Conservation (phyloP, 192 early-diverging fungal genomes). For the Jimgerdemannia lactiflua region DNA sequence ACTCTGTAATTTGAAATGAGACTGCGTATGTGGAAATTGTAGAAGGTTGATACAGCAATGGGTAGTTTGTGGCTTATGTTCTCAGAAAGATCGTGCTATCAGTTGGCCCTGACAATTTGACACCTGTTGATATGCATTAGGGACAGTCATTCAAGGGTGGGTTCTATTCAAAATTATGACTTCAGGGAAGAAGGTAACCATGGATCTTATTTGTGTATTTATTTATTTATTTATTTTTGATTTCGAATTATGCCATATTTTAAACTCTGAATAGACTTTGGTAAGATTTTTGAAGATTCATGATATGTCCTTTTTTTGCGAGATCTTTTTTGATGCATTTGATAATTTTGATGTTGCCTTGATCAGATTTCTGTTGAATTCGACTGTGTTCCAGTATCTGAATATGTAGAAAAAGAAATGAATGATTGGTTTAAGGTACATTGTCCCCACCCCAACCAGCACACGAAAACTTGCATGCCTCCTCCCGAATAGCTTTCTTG, state of each 20-base stretch:
- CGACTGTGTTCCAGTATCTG: slow-evolving; percentile 70
- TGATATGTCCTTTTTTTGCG: not conserved
- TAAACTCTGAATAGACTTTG: slow-evolving; percentile 27
- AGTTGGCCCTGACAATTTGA: not conserved
- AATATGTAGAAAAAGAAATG: slow-evolving; percentile 70
- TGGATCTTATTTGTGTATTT: not conserved
- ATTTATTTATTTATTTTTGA: not conserved
- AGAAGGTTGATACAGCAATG: no score
- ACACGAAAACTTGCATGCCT: no score
- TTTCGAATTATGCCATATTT: not conserved
- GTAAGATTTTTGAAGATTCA: slow-evolving; percentile 14
- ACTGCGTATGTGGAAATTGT: no score
- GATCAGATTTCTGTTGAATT: slow-evolving; percentile 58
- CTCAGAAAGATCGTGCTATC: not conserved
- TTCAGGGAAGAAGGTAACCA: slow-evolving; percentile 67
- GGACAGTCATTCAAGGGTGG: slow-evolving; percentile 77
- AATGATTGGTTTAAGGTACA: slow-evolving; percentile 80
- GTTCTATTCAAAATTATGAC: slow-evolving; percentile 83
- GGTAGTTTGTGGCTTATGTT: not conserved
- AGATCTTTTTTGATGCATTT: not conserved
- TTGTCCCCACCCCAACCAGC: not conserved
- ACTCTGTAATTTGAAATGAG: slow-evolving; percentile 35
- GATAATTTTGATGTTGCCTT: slow-evolving; percentile 3
- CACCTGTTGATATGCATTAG: slow-evolving; percentile 21
- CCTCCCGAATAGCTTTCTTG: no score